Evolutionary conservation across 495 filamentous ascomycete species (phyloP), one percentile per base, ranked within the genome.

Genomic region (Cenococcum geophilum): DNA sequence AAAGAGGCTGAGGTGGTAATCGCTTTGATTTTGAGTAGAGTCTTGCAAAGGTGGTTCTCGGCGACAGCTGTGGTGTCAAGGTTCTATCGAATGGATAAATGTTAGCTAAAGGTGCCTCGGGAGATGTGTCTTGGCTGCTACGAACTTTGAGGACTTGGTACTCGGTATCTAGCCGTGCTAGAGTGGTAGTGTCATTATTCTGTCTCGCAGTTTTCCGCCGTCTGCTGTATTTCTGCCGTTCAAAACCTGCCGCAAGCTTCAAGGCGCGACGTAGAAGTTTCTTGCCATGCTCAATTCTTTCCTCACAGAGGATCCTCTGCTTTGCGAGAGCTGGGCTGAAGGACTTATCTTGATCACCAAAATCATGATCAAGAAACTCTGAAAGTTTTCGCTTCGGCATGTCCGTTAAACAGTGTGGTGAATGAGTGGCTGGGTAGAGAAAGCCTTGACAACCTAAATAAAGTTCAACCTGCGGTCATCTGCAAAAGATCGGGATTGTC

Each of bases 191-290:
- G 16, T 79, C 74, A 6, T 55, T 62, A n/a, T 80, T 76, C 21
- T 72, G 55, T 64, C 78, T 80, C 1, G 85, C 83, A 27, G 83
- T 83, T 72, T 87, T 91, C 22, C 87, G 76, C 37, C 91, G 76
- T 56, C 90, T 85, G 34, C 87, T 84, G 48, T 91, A 79, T 59
- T 95, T 96, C 74, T 96, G 92, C 64, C 90, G 79, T 75, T 96
- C 92, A 72, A 92, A 92, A 16, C 88, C 89, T 60, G 90, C 91
- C 25, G 87, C 88, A 0, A 82, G 76, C 72, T 93, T 95, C 40
- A 96, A 77, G 0, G 83, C 87, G 21, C 83, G 79, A 49, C 80
- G 78, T 9, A 96, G 77, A 21, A 82, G 71, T 57, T 80, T 81
- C 35, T 82, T 80, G 62, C 80, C 80, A 56, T 83, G 76, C 11